These are phyloP conservation scores for Puccinia hordei DNA, from an alignment of 1,284 basidiomycete genomes.

Conservation along the genomic window DNA sequence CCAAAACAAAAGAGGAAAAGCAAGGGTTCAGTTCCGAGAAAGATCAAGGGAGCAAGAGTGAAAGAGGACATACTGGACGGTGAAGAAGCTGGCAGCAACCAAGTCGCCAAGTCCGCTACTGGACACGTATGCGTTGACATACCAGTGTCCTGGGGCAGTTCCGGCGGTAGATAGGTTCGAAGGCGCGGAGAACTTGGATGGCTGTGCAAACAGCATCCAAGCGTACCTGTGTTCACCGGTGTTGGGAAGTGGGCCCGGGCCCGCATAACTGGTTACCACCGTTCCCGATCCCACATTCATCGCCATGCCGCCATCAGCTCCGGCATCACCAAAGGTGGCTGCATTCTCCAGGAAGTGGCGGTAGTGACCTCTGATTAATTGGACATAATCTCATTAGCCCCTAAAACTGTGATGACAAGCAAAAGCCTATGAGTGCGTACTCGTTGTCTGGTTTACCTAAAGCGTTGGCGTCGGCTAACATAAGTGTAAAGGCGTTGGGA, in stretches of 20 bases:
- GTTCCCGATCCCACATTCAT: constrained; percentile 31
- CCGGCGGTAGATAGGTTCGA: constrained; percentile 14
- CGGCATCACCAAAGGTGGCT: constrained; percentile 21
- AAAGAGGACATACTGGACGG: constrained; percentile 15
- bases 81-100: constrained; percentile 38
- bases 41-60: background rate
- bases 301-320: background rate
- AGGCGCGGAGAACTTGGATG: constrained; percentile 12
- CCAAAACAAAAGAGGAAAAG: background rate
- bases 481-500: constrained; percentile 35
- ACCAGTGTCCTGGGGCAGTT: constrained; percentile 29
- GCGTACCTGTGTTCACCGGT: constrained; percentile 38
- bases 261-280: constrained; percentile 28
- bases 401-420: background rate
- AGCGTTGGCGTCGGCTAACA: constrained; percentile 38
- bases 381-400: background rate
- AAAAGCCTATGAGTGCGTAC: background rate
- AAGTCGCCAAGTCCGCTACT: constrained; percentile 28
- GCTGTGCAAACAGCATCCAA: constrained; percentile 33
- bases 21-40: background rate
- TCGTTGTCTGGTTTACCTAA: constrained; percentile 35
- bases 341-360: constrained; percentile 40
- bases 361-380: constrained; percentile 17
- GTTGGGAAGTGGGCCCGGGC: constrained; percentile 28
- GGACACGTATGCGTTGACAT: constrained; percentile 32